Base-by-base conservation (phyloP, 2,329 filamentous ascomycete species). In the Aulographum hederae region DNA sequence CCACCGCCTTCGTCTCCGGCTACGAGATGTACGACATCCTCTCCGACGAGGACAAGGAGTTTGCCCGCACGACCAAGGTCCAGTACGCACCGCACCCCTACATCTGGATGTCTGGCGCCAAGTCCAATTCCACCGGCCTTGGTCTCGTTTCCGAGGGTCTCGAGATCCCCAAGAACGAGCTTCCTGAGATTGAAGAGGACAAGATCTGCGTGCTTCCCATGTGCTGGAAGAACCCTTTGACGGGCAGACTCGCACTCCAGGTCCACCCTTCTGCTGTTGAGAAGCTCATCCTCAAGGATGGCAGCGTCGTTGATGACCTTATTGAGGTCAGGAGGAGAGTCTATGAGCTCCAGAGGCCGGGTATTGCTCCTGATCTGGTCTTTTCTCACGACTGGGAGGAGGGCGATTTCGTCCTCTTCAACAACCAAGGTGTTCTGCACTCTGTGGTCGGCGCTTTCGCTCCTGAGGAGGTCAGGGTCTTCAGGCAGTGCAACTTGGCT, bases 81-180 rank as follows among this genome's bases (percentile, higher is more conserved):
- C 76, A 84, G 52, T 85, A 85, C 46, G 77, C 78, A 0, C 64
- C 78, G 3, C 78, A 85, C 42, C 78, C 78, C 4, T 85, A 85
- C 51, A 69, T 85, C 38, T 86, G 78, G 78, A 85, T 85, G 75
- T 71, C 65, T 35, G 49, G 59, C 16, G 74, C 78, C 28, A 69
- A 67, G 42, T 73, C 75, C 25, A 68, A 67, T 12, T 58, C 74
- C 5, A 69, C 72, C 31, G 79, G 78, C 0, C 65, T 85, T 0
- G 79, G 78, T n/a, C 54, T 85, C 34, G 56, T 76, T 17, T 75
- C 71, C 0, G 70, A 80, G 35, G 65, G 59, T 29, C 61, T 63
- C 20, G 78, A 85, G 43, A 57, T 82, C 1, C 48, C 68, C 0
- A 32, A 60, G 1, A 52, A 54, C 3, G 62, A 76, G 4, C 60